phyloP scores from a whole-genome alignment of 768 basidiomycete species.

The Piloderma croceum region DNA sequence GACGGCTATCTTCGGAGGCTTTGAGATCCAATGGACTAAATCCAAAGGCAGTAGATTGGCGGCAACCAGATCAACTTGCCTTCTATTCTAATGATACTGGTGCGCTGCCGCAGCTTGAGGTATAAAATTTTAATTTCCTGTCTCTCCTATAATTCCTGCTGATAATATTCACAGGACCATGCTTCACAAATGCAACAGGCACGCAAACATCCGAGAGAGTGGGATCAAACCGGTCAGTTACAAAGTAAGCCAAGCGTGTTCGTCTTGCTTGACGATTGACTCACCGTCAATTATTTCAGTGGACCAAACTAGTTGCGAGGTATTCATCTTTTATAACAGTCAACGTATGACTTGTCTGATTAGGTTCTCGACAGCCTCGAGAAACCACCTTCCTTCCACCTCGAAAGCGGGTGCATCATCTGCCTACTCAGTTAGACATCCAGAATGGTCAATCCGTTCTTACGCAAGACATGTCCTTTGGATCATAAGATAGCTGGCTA shows the following conservation, averaged over 20 bases:
- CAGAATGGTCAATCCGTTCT: slow-evolving; percentile 49
- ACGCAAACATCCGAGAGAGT: slow-evolving; percentile 58
- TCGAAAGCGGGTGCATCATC: slow-evolving; percentile 62
- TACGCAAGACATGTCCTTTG: slow-evolving; percentile 49
- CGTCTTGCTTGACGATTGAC: background rate
- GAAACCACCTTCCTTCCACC: slow-evolving; percentile 45
- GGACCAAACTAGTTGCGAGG: slow-evolving; percentile 44
- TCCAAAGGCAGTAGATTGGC: slow-evolving; percentile 28
- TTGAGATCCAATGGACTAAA: slow-evolving; percentile 37
- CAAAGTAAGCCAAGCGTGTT: background rate
- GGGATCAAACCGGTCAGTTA: slow-evolving; percentile 50
- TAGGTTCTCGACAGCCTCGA: slow-evolving; percentile 10
- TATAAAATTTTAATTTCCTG: slow-evolving; percentile 10
- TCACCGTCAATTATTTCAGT: slow-evolving; percentile 20
- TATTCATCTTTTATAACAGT: slow-evolving; percentile 22
- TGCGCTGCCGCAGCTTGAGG: background rate
- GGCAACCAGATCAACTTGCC: slow-evolving; percentile 1
- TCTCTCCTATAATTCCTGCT: slow-evolving; percentile 1
- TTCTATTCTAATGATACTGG: background rate
- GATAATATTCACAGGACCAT: slow-evolving; percentile 4
- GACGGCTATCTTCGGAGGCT: slow-evolving; percentile 40
- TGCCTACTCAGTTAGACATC: slow-evolving; percentile 55
- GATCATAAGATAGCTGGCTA: slow-evolving; percentile 35
- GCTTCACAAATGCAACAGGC: slow-evolving; percentile 32
- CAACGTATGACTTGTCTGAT: slow-evolving; percentile 5